Percentiles rank a stretch among this genome's conserved stretches.
These are phyloP conservation scores for Hanseniaspora lindneri DNA, from an alignment of 805 yeast genomes.

Conservation along the genomic window DNA sequence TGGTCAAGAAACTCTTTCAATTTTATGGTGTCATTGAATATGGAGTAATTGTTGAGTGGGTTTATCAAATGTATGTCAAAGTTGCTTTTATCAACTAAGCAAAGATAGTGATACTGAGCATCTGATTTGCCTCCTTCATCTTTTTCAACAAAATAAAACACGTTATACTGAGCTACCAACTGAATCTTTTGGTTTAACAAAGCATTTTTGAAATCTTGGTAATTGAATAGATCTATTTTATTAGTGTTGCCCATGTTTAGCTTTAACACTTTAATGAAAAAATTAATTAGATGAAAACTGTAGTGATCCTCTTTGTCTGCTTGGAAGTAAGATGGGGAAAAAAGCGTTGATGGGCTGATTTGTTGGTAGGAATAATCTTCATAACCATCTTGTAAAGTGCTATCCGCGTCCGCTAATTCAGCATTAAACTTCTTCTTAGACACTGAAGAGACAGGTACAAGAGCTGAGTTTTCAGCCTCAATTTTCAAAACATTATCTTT, in stretches of 20 bases:
- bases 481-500: neutral
- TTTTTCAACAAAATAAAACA: neutral
- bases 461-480: neutral
- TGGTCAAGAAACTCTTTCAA: conserved; percentile 3
- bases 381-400: neutral
- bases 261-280: neutral
- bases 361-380: conserved; percentile 2
- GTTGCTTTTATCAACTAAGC: conserved; percentile 3
- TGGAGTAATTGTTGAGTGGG: conserved; percentile 7
- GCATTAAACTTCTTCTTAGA: neutral
- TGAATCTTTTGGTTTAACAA: neutral
- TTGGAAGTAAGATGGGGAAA: no score
- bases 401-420: neutral
- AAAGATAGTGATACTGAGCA: neutral
- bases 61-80: conserved; percentile 4
- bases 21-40: neutral
- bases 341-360: no score
- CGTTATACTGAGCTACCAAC: neutral
- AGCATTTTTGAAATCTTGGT: neutral
- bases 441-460: neutral
- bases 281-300: conserved; percentile 2
- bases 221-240: neutral
- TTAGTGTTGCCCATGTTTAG: no score
- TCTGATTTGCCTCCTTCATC: neutral
- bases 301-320: neutral